Evolutionary conservation across 2,329 filamentous ascomycete species (phyloP), one percentile per base, ranked within the genome.

Genomic region (Phoma herbarum): DNA sequence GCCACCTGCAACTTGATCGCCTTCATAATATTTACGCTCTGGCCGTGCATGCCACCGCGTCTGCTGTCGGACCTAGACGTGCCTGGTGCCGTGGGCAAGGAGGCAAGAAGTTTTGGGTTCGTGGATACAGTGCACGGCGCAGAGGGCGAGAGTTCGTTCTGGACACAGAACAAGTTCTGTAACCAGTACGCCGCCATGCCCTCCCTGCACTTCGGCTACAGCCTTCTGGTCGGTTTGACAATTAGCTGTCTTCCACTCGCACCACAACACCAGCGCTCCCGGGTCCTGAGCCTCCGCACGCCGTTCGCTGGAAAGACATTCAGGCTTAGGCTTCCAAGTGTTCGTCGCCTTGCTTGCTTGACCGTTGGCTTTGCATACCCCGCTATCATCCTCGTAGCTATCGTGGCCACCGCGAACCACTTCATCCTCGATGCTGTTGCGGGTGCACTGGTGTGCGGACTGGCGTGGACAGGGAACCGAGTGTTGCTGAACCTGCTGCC

Each of bases 131-230:
- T 87, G 14, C 85, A 86, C 70, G 82, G 84, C 11, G 75, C 75
- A 14, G 79, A 81, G 25, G 86, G 86, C 43, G 85, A 87, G 62
- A 86, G 86, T 70, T 90, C 86, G 63, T 86, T 91, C 0, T 91
- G 88, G 88, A 90, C 88, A 0, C 84, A 87, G 47, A 91, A 91
- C 76, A 84, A 82, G 60, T 91, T 91, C 75, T 91, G 88, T 76
- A 91, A 91, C 72, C 89, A 91, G 76, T 91, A 91, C 74, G 88
- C 87, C 83, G 89, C 89, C 8, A 92, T 92, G 89, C 89, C 89
- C 1, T 90, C 87, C 0, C 81, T 92, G 16, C 89, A 92, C 74
- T 92, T 92, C 69, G 89, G 89, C 3, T 92, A 92, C 78, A 89
- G 88, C 3, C 84, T 92, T 28, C 83, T 92, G 67, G 87, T 92